These are phyloP conservation scores for Colletotrichum noveboracense DNA, from an alignment of 2,329 filamentous ascomycete genomes.

Conservation along the genomic window DNA sequence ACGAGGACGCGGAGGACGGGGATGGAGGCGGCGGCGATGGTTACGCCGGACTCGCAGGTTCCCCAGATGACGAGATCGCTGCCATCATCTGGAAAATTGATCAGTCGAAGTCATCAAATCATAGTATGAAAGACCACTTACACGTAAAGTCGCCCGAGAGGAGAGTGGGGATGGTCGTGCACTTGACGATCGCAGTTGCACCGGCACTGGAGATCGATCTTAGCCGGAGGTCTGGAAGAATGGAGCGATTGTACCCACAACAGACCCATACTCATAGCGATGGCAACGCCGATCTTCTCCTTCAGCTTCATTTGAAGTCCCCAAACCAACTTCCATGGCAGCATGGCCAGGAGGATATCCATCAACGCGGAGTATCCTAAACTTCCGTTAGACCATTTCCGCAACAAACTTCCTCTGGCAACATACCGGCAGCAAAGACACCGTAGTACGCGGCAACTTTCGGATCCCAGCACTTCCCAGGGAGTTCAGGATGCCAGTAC, in stretches of 20 bases:
- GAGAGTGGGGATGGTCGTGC: constrained; percentile 9
- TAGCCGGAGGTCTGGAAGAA: not conserved
- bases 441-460: constrained; percentile 10
- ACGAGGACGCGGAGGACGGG: constrained; percentile 21
- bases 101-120: constrained; percentile 26
- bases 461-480: constrained; percentile 19
- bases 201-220: constrained; percentile 16
- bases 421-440: constrained; percentile 16
- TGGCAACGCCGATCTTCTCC: constrained; percentile 18
- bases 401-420: not conserved
- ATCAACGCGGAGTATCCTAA: constrained; percentile 6
- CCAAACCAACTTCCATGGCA: constrained; percentile 22
- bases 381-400: not conserved
- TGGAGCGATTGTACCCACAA: not conserved
- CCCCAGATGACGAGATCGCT: constrained; percentile 9
- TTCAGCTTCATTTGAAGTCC: constrained; percentile 14
- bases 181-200: constrained; percentile 22
- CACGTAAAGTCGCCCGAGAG: constrained; percentile 13
- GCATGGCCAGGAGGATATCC: constrained; percentile 14
- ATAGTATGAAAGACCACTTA: not conserved
- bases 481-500: not conserved
- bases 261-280: constrained; percentile 22
- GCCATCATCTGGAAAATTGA: constrained; percentile 2
- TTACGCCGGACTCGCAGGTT: not conserved
- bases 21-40: constrained; percentile 15